These are phyloP conservation scores for Aspergillus sp. DNA, from an alignment of 2,329 filamentous ascomycete genomes.

Conservation along the genomic window DNA sequence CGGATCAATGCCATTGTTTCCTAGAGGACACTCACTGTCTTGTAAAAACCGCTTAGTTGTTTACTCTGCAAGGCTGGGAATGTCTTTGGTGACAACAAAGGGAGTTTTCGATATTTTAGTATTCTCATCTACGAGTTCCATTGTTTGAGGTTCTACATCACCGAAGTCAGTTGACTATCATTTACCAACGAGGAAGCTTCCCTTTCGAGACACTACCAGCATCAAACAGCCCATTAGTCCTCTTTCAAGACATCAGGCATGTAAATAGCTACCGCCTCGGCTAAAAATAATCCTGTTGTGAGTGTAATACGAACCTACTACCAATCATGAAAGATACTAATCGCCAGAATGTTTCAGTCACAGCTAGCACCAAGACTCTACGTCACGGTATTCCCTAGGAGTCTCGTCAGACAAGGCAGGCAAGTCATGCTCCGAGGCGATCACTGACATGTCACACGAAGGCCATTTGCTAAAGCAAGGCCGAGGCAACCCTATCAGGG, in stretches of 20 bases:
- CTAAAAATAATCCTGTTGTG: background rate
- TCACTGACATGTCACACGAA: background rate
- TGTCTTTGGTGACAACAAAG: no score
- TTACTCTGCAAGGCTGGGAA: no score
- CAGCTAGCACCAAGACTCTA: background rate
- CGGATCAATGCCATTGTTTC: no score
- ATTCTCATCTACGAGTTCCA: no score
- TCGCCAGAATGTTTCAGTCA: background rate
- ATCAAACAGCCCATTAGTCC: no score
- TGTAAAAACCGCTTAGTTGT: no score
- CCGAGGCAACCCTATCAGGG: background rate
- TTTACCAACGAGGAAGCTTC: no score
- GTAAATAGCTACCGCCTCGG: background rate
- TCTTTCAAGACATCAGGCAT: background rate
- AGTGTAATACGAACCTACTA: background rate
- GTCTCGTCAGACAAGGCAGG: background rate
- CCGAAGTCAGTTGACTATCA: no score
- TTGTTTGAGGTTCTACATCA: no score
- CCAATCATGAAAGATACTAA: background rate
- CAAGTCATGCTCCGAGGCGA: background rate
- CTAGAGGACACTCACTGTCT: no score
- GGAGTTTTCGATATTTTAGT: no score
- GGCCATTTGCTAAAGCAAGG: background rate
- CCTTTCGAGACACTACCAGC: no score
- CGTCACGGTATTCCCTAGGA: background rate